Base-by-base conservation (phyloP, 2,329 filamentous ascomycete species). In the Penicillium brasilianum region DNA sequence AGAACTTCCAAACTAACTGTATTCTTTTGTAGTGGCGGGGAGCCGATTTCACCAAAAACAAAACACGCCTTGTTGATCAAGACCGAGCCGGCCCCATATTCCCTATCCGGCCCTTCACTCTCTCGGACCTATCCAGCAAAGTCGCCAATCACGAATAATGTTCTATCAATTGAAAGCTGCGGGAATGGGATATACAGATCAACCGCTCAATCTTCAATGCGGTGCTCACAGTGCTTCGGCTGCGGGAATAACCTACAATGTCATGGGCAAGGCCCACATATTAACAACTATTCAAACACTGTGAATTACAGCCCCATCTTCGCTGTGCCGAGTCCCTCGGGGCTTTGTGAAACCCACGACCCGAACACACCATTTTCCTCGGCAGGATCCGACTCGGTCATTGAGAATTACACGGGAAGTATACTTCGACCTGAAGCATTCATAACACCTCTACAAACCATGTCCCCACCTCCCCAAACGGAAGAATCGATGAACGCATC, bases 381-480 rank as follows among this genome's bases (percentile, higher is more conserved):
- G 6, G 18, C 20, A 13, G 61, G 53, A 8, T n/a, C 61, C 0
- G 58, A 63, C 2, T 32, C 49, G 1, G 34, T 52, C 0, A 58
- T 63, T 6, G 63, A 65, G 20, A 50, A 54, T 4, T 65, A 65
- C 20, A 16, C 63, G 28, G 39, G 58, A 14, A 61, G 50, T 20
- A 50, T 65, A 20, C 58, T 65, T 5, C 50, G 44, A 22, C 63
- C 63, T 5, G 61, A 63, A 28, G 58, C 56, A 8, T 65, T 65
- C 28, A 20, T 60, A 5, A 39, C 50, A 6, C 22, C 59, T 14
- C 14, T 43, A 1, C 49, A 61, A n/a, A 14, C 58, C 3, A n/a
- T 55, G 13, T 32, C 32, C 16, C 28, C 41, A 55, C 44, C 43
- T 11, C 14, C 18, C 8, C n/a, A 34, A 16, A 25, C n/a, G 0